These are phyloP conservation scores for Clohesyomyces aquaticus DNA, from an alignment of 495 filamentous ascomycete genomes.

Conservation along the genomic window DNA sequence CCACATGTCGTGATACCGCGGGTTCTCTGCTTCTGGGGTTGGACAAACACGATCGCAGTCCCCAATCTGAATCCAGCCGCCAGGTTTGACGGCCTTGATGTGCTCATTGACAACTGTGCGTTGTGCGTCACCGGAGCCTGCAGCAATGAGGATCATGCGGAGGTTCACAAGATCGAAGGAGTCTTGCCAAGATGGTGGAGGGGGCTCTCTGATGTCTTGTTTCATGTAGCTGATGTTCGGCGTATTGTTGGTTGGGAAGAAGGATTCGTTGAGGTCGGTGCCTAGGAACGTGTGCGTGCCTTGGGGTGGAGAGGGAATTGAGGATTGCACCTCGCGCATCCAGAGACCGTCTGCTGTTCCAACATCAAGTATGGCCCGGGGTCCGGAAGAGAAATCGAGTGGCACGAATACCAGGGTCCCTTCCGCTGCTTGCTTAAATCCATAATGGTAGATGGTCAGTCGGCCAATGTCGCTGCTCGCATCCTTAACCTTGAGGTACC, in stretches of 20 bases:
- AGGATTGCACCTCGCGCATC: conserved; percentile 20
- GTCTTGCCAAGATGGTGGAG: conserved; percentile 4
- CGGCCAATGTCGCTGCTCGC: conserved; percentile 15
- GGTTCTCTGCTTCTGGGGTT: conserved; percentile 9
- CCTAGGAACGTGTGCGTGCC: conserved; percentile 9
- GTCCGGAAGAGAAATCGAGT: conserved; percentile 10
- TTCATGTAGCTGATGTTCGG: conserved; percentile 11
- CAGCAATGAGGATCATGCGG: conserved; percentile 18
- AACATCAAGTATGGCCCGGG: conserved; percentile 8
- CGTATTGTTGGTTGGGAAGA: not conserved
- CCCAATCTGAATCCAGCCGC: conserved; percentile 19
- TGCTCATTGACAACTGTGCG: conserved; percentile 10
- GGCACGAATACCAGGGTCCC: conserved; percentile 10
- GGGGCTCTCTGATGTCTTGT: conserved; percentile 7
- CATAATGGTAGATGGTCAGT: conserved; percentile 18
- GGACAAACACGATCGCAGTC: conserved; percentile 15
- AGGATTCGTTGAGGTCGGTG: conserved; percentile 16
- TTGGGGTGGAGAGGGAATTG: conserved; percentile 14
- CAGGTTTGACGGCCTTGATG: conserved; percentile 10
- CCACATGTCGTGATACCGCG: conserved; percentile 16
- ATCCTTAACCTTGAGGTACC: conserved; percentile 21
- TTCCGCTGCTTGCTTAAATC: conserved; percentile 17
- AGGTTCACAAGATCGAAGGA: conserved; percentile 17
- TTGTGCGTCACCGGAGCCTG: conserved; percentile 4
- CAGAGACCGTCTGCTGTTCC: conserved; percentile 16